Percentiles rank a stretch among this genome's conserved stretches.
Evolutionary conservation across 768 basidiomycete species (phyloP).

Genomic region (Pisolithus marmoratus): DNA sequence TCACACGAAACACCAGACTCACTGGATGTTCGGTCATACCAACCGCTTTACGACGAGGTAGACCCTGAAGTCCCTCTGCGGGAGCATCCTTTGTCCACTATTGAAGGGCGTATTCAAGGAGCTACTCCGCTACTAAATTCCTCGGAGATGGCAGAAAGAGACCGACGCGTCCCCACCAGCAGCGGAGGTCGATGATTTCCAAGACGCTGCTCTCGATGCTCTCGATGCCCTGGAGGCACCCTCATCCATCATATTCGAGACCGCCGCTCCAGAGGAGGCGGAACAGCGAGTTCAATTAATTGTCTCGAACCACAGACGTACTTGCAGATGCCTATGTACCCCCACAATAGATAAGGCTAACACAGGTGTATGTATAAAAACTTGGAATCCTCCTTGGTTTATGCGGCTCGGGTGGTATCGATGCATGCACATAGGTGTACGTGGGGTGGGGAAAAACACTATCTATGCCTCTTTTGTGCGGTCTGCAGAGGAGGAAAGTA

Average conservation of each 20-base stretch:
- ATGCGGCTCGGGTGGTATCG: too few species aligned
- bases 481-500: too few species aligned
- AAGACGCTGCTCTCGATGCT: slow-evolving; percentile 38
- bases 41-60: slow-evolving; percentile 32
- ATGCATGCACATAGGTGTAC: too few species aligned
- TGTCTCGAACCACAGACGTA: neutral
- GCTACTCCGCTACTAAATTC: slow-evolving; percentile 35
- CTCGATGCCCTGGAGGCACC: slow-evolving; percentile 36
- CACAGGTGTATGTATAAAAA: neutral
- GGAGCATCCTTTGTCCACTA: slow-evolving; percentile 33
- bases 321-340: neutral
- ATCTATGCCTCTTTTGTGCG: too few species aligned
- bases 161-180: slow-evolving; percentile 7
- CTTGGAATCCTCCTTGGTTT: too few species aligned
- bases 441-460: too few species aligned
- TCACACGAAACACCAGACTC: slow-evolving; percentile 9
- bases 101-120: slow-evolving; percentile 44
- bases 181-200: slow-evolving; percentile 28
- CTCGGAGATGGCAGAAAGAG: slow-evolving; percentile 16
- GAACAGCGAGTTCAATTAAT: too few species aligned
- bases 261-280: slow-evolving; percentile 14
- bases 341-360: neutral
- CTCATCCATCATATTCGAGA: slow-evolving; percentile 32
- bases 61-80: slow-evolving; percentile 40
- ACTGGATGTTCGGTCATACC: slow-evolving; percentile 9